These are phyloP conservation scores for Incumbomyces delicatus DNA, from an alignment of 2,329 filamentous ascomycete genomes.

Conservation along the genomic window DNA sequence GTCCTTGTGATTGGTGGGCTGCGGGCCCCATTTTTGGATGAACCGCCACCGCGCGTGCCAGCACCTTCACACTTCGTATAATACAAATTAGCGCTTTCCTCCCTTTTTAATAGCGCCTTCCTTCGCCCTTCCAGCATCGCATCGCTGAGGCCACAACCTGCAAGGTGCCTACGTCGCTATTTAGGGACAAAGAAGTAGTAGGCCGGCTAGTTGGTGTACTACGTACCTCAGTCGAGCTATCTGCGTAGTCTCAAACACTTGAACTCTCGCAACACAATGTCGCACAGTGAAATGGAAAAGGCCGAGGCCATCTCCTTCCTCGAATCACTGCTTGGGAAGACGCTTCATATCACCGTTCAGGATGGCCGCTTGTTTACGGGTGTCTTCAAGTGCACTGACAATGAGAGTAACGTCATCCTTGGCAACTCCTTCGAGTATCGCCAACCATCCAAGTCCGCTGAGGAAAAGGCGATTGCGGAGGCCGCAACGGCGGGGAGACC, in stretches of 20 bases:
- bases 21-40: neutral
- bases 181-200: too few species aligned
- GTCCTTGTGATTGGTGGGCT: neutral
- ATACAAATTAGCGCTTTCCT: too few species aligned
- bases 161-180: too few species aligned
- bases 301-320: slow-evolving; percentile 18
- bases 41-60: neutral
- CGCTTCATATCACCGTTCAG: slow-evolving; percentile 17
- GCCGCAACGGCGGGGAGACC: slow-evolving; percentile 27
- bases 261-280: neutral
- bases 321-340: slow-evolving; percentile 20
- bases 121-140: neutral
- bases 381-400: slow-evolving; percentile 88
- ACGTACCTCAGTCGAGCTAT: too few species aligned
- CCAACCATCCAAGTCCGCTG: slow-evolving; percentile 49
- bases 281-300: slow-evolving; percentile 12
- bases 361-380: slow-evolving; percentile 70
- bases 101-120: too few species aligned
- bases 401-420: slow-evolving; percentile 79
- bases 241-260: too few species aligned
- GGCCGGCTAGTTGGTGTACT: too few species aligned
- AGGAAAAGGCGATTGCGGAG: slow-evolving; percentile 32
- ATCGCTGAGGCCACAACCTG: neutral
- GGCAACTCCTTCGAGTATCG: slow-evolving; percentile 83
- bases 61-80: too few species aligned